Evolutionary conservation across 495 filamentous ascomycete genomes (phyloP), one percentile per base, ranked within the genome.

Genomic region (Sordaria brevicollis): DNA sequence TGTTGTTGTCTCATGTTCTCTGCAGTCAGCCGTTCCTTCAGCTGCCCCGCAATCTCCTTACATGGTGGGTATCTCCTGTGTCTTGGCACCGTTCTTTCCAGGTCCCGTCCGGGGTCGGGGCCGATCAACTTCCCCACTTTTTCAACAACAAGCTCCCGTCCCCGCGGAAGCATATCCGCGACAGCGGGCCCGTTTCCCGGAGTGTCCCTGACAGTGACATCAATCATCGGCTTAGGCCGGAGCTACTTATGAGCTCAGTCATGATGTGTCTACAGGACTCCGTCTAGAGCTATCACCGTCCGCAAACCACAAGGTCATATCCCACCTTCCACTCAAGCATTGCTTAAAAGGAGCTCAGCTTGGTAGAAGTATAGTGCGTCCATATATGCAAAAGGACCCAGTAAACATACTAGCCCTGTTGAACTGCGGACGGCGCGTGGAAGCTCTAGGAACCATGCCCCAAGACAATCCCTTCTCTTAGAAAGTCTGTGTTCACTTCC

Each of bases 401-500:
- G 25, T 6, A 62, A 29, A 6, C 11, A 13, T 17, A 5, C 25
- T 62, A 62, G 25, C 49, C 33, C 49, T 15, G 49, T 62, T 31
- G 25, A 6, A 31, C 13, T 29, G 25, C 49, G 49, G 49, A 62
- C 49, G 49, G 49, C 49, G 49, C 49, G 49, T 62, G 49, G 25
- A 4, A 62, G 49, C 49, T 62, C 21, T 62, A 29, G 13, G 25
- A 62, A 62, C 17, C 25, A 17, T 62, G 13, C 49, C n/a, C 49
- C 3, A 8, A 17, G 49, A 62, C 49, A 62, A 29, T 62, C 25
- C 49, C 49, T 62, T 29, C 1, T 62, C 49, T 21, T 25, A 31
- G 25, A 31, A 62, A 65, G 49, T 49, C 31, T 17, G 10, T 67
- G 4, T 65, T 75, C 70, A 73, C 71, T 71, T 76, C 72, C 68